Percentiles rank a stretch among this genome's conserved stretches.
Evolutionary conservation across 306 rosid genomes (phyloP).

Genomic region (Trichosanthes cucumerina): DNA sequence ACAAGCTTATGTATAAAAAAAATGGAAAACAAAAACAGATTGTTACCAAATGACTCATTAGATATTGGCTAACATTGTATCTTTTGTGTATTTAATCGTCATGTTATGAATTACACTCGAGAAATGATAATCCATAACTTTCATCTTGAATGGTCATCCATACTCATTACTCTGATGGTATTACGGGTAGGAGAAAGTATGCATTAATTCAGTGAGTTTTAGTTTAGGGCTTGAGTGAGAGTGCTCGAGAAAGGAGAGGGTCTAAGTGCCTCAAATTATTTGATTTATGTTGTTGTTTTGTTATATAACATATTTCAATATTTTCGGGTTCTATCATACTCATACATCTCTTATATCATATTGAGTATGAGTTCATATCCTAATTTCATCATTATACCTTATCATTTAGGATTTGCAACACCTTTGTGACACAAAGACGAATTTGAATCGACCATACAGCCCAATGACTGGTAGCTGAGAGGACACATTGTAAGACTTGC

Average conservation of each 20-base stretch:
- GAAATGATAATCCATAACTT: background rate
- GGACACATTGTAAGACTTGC: background rate
- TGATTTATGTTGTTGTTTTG: too few species aligned
- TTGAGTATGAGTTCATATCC: conserved; percentile 18
- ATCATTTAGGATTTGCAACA: conserved; percentile 68
- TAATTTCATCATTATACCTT: conserved; percentile 40
- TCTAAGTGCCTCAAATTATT: too few species aligned
- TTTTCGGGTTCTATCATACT: too few species aligned
- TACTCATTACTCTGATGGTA: too few species aligned
- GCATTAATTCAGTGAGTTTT: too few species aligned
- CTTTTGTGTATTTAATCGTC: background rate
- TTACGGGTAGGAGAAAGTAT: too few species aligned
- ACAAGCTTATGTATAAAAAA: background rate
- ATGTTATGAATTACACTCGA: background rate
- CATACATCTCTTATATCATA: conserved; percentile 17
- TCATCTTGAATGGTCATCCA: background rate
- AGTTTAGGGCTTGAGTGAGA: too few species aligned
- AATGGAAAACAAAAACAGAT: background rate
- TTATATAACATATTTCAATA: too few species aligned
- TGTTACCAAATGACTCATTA: background rate
- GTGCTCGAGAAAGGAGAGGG: too few species aligned
- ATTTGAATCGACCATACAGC: background rate
- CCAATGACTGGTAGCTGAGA: background rate
- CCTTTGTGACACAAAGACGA: conserved; percentile 59
- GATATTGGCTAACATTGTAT: background rate